These are phyloP conservation scores for Sclerotinia sclerotiorum DNA, from an alignment of 2,329 filamentous ascomycete genomes.

Conservation along the genomic window DNA sequence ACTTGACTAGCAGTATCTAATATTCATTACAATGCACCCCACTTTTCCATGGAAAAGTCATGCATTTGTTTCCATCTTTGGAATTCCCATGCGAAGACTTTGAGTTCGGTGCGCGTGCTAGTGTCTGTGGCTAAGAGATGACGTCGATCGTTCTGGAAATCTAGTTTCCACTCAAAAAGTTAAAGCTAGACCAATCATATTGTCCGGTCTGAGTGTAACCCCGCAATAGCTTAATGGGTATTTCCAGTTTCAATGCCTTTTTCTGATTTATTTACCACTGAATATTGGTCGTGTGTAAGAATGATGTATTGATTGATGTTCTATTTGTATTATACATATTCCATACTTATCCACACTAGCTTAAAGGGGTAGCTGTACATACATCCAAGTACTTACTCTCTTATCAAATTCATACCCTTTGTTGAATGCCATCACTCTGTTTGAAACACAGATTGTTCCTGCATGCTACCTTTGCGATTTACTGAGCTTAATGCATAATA, in stretches of 20 bases:
- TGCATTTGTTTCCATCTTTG: too few species aligned
- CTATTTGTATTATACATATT: background rate
- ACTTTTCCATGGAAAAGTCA: too few species aligned
- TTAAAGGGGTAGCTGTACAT: background rate
- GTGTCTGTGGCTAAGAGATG: slow-evolving; percentile 8
- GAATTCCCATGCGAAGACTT: too few species aligned
- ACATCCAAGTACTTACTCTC: background rate
- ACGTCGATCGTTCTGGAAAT: slow-evolving; percentile 1
- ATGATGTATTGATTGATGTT: too few species aligned
- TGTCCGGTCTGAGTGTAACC: background rate
- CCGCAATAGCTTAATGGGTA: background rate
- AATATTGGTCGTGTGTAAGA: too few species aligned
- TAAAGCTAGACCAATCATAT: slow-evolving; percentile 1
- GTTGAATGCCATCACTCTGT: slow-evolving; percentile 2
- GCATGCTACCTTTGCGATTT: background rate
- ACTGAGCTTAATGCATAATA: background rate
- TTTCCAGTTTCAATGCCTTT: background rate
- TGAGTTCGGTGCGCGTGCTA: too few species aligned
- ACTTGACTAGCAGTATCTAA: too few species aligned
- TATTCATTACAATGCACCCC: too few species aligned
- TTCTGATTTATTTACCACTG: too few species aligned
- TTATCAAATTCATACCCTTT: background rate
- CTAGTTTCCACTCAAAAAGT: slow-evolving; percentile 1
- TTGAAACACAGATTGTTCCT: background rate
- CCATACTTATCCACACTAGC: background rate